Conservation (phyloP, 2,329 filamentous ascomycete species). For the Plectosphaerella sp. region DNA sequence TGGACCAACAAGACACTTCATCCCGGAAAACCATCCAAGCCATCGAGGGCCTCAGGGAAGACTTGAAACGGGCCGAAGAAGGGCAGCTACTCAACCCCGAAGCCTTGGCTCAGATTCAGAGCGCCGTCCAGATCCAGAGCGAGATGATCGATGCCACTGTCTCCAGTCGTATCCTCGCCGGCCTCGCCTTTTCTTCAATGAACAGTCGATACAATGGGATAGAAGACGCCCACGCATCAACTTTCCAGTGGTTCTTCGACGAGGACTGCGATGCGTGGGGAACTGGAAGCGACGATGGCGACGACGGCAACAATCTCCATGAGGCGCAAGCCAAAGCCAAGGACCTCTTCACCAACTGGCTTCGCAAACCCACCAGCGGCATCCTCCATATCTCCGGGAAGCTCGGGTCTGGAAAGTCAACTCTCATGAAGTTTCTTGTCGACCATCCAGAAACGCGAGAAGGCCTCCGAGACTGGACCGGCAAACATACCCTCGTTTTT, state of each 20-base stretch:
- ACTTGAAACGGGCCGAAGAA: not conserved
- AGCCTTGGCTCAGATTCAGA: not conserved
- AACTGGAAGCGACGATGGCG: not conserved
- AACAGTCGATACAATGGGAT: constrained; percentile 6
- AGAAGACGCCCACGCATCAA: constrained; percentile 5
- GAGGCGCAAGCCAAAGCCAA: not conserved
- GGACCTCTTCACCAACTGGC: not conserved
- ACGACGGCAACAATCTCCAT: not conserved
- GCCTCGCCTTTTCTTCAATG: constrained; percentile 8
- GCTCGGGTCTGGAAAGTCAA: not conserved
- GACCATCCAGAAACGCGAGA: not conserved
- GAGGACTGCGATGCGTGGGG: not conserved
- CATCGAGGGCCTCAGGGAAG: not conserved
- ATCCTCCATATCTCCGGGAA: not conserved
- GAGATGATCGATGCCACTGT: not conserved
- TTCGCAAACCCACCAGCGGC: not conserved
- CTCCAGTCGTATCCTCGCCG: constrained; percentile 1
- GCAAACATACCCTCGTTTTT: not conserved
- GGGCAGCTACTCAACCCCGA: not conserved
- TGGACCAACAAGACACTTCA: not conserved
- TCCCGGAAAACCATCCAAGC: not conserved
- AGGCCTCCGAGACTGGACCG: not conserved
- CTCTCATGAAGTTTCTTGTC: not conserved
- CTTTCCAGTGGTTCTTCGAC: constrained; percentile 11
- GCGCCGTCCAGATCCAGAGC: not conserved